phyloP scores from a whole-genome alignment of 2,329 filamentous ascomycete species.

The Nothophoma quercina region DNA sequence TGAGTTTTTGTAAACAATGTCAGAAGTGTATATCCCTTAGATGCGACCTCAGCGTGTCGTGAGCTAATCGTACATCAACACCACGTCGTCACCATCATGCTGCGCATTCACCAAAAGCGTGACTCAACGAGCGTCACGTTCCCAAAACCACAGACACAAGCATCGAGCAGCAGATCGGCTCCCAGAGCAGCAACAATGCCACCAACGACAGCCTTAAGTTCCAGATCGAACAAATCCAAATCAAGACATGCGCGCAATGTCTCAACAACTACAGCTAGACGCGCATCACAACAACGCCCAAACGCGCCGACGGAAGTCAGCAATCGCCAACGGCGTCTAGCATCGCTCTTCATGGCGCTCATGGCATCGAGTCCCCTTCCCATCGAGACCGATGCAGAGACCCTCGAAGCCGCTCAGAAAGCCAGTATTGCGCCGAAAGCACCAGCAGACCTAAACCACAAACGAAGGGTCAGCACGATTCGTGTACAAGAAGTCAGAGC shows the following conservation, averaged over 20 bases:
- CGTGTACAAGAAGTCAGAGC: slow-evolving; percentile 16
- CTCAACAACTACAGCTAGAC: not conserved
- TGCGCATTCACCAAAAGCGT: slow-evolving; percentile 13
- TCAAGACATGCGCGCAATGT: not conserved
- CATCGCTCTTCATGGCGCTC: slow-evolving; percentile 27
- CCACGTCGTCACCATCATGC: not conserved
- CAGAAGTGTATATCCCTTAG: slow-evolving; percentile 14
- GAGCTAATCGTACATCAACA: not conserved
- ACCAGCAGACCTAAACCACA: not conserved
- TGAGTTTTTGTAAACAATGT: not conserved
- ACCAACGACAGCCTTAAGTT: not conserved
- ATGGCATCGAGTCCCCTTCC: slow-evolving; percentile 26
- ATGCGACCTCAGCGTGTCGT: not conserved
- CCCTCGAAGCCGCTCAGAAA: slow-evolving; percentile 24
- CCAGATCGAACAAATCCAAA: not conserved
- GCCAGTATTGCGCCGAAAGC: slow-evolving; percentile 14
- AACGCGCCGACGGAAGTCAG: not conserved
- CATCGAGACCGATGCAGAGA: slow-evolving; percentile 27
- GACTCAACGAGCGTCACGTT: not conserved
- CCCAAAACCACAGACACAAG: not conserved
- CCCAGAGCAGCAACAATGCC: not conserved
- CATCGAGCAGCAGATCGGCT: slow-evolving; percentile 6
- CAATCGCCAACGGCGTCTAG: slow-evolving; percentile 24
- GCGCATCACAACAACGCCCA: not conserved
- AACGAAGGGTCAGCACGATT: not conserved